Conservation (phyloP, 352 stramenopile genomes). For the Phytopythium montanum region DNA sequence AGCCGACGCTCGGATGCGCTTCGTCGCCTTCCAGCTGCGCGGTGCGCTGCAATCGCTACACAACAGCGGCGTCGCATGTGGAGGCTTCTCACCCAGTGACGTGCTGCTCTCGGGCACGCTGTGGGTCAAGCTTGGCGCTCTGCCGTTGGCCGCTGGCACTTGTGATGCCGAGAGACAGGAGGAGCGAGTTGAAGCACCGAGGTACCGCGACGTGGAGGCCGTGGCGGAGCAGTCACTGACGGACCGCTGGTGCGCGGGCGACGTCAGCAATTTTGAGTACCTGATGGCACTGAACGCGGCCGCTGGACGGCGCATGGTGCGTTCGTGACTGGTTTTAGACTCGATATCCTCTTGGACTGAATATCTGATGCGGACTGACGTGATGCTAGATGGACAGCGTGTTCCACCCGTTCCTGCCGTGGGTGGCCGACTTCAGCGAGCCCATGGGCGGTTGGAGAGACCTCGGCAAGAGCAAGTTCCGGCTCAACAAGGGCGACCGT, state of each 20-base stretch:
- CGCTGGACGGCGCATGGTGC: slow-evolving; percentile 79
- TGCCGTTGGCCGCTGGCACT: slow-evolving; percentile 19
- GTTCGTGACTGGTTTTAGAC: not conserved
- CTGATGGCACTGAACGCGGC: slow-evolving; percentile 91
- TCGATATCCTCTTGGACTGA: not conserved
- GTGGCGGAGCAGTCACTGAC: slow-evolving; percentile 49
- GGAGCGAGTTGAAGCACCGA: too few relatives aligned
- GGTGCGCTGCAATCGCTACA: slow-evolving; percentile 46
- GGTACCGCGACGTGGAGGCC: slow-evolving; percentile 15
- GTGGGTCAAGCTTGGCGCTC: slow-evolving; percentile 40
- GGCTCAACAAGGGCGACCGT: slow-evolving; percentile 93
- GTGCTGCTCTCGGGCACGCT: slow-evolving; percentile 46
- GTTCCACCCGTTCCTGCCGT: slow-evolving; percentile 94
- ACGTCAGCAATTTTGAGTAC: slow-evolving; percentile 93
- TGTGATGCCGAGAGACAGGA: not conserved
- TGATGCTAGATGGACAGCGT: slow-evolving; percentile 46
- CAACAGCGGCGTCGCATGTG: slow-evolving; percentile 28
- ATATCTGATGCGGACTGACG: too few relatives aligned
- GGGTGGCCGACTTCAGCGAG: slow-evolving; percentile 91
- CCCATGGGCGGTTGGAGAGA: slow-evolving; percentile 77
- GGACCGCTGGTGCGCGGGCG: slow-evolving; percentile 85
- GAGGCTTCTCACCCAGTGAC: slow-evolving; percentile 35
- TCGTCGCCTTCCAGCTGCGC: slow-evolving; percentile 66
- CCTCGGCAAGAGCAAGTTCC: slow-evolving; percentile 92
- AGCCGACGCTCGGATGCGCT: slow-evolving; percentile 55